Conservation (phyloP, 148 eudicot species). For the Nyssa sinensis region DNA sequence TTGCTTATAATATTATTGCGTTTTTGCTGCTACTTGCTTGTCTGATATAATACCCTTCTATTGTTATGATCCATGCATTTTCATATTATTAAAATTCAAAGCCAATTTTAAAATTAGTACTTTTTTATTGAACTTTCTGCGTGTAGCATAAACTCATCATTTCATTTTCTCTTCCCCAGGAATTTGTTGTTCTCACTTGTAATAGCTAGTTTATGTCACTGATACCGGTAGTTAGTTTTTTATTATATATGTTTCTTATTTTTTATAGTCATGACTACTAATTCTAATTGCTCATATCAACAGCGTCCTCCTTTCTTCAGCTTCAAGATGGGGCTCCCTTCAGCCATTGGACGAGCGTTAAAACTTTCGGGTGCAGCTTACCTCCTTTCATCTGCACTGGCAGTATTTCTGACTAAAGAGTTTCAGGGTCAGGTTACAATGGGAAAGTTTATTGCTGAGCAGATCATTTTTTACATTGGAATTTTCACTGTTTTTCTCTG, state of each 20-base stretch:
- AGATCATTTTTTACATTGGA: constrained; percentile 48
- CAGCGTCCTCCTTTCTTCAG: constrained; percentile 95
- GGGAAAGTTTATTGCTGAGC: constrained; percentile 41
- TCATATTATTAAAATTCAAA: background rate
- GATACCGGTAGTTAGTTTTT: background rate
- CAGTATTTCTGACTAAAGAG: constrained; percentile 34
- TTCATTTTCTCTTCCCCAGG: background rate
- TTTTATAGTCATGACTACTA: background rate
- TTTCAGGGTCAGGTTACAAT: constrained; percentile 29
- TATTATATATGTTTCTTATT: constrained; percentile 1
- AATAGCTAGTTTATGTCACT: background rate
- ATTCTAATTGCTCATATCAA: constrained; percentile 23
- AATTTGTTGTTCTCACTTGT: background rate
- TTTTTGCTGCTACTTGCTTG: background rate
- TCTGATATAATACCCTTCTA: background rate
- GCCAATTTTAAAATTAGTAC: too few relatives aligned
- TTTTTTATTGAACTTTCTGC: background rate
- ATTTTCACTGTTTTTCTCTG: constrained; percentile 55
- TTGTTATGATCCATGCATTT: background rate
- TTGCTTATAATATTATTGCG: background rate
- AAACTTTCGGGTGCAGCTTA: constrained; percentile 55
- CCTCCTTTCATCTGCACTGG: constrained; percentile 43
- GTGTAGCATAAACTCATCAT: background rate
- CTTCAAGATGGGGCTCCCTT: constrained; percentile 85
- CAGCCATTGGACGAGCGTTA: constrained; percentile 49